Conservation (phyloP, 2,329 filamentous ascomycete genomes). For the Fusarium mexicanum region DNA sequence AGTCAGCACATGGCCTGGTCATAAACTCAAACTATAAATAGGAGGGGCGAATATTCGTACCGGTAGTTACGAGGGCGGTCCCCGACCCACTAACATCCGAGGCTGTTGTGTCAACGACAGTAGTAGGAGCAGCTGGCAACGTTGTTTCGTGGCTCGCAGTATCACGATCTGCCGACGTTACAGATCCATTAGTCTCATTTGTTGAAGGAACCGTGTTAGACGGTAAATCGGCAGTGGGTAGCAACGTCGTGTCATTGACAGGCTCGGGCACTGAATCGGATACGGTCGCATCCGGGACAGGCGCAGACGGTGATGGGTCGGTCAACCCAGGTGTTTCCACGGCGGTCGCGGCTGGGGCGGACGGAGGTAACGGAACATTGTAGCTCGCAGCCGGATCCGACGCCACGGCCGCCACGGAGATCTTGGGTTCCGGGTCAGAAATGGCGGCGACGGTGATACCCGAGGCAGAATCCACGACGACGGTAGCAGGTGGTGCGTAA, state of each 20-base stretch:
- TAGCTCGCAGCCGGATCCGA: slow-evolving; percentile 36
- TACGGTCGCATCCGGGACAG: slow-evolving; percentile 24
- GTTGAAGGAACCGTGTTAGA: slow-evolving; percentile 14
- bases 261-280: slow-evolving; percentile 25
- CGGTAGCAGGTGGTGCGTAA: slow-evolving; percentile 51
- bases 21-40: slow-evolving; percentile 22
- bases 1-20: slow-evolving; percentile 27
- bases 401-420: slow-evolving; percentile 38
- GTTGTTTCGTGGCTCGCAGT: slow-evolving; percentile 28
- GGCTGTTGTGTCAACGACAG: slow-evolving; percentile 24
- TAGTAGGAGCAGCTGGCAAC: slow-evolving; percentile 25
- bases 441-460: slow-evolving; percentile 50
- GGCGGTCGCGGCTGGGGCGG: slow-evolving; percentile 25
- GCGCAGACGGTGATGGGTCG: slow-evolving; percentile 23
- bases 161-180: slow-evolving; percentile 24
- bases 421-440: slow-evolving; percentile 40
- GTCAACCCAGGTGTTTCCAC: slow-evolving; percentile 36
- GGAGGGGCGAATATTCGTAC: slow-evolving; percentile 33
- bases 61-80: slow-evolving; percentile 31
- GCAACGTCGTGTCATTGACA: slow-evolving; percentile 21
- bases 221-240: slow-evolving; percentile 27
- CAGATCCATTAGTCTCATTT: slow-evolving; percentile 10
- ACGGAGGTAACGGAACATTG: slow-evolving; percentile 34
- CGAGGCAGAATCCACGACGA: slow-evolving; percentile 49
- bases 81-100: slow-evolving; percentile 26